Evolutionary conservation across 2,329 filamentous ascomycete species (phyloP), one percentile per base, ranked within the genome.

Genomic region (Penicillium sp.): DNA sequence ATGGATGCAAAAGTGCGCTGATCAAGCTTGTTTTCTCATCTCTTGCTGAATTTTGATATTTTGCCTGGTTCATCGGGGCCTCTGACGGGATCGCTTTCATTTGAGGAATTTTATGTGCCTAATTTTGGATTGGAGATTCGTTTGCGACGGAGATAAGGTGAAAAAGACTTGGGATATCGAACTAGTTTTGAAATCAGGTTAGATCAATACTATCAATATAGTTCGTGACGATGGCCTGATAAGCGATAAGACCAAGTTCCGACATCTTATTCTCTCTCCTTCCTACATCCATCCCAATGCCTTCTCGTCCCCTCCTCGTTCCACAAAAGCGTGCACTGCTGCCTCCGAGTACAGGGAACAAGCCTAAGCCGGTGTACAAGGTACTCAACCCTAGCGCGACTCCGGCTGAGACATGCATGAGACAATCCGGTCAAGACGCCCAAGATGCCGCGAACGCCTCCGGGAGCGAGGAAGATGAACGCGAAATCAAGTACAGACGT

Each of bases 261-360:
- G 7, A 33, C 28, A 41, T 46, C 37, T 25, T 37, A 7, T 25
- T n/a, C 13, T 25, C 37, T 13, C 9, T 24, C 9, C 13, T 6
- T 8, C 27, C 33, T 18, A 20, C 1, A 29, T 38, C 6, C 15
- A 31, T 25, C 13, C n/a, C 38, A 27, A 40, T 24, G 24, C 6
- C 33, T 12, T 43, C 50, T 20, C 61, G 60, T 13, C 44, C 56
- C 6, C 58, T 59, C 1, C 42, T 68, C 1, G 63, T 67, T 42
- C 59, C 64, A 5, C 44, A 55, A n/a, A 69, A 65, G 42, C 63
- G 64, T 0, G 23, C 58, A 5, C 56, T 69, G 5, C 46, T 63
- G 23, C 48, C 54, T 3, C 33, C 51, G 44, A 44, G 27, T 23
- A 39, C 15, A 47, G 43, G 8, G 32, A 10, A 28, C 42, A 42